Conservation (phyloP, 345 rosid genomes). For the Citrus sp. region DNA sequence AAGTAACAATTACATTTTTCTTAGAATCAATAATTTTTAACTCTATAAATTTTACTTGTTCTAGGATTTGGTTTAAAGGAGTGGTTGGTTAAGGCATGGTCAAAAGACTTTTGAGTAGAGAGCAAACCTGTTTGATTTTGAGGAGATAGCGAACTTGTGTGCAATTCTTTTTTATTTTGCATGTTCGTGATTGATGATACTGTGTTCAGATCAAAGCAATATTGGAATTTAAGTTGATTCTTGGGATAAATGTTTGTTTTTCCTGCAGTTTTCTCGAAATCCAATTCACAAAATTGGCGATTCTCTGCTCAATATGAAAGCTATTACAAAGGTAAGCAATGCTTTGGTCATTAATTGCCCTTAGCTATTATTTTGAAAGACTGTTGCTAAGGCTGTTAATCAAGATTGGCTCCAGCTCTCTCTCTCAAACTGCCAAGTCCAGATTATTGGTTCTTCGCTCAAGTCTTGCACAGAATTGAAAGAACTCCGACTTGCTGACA, state of each 20-base stretch:
- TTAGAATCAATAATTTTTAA: not conserved
- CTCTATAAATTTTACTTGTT: too few species aligned
- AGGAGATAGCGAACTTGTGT: not conserved
- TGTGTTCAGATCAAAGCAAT: not conserved
- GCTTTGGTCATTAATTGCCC: not conserved
- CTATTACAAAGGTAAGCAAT: slow-evolving; percentile 58
- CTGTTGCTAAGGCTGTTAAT: not conserved
- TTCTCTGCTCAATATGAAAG: slow-evolving; percentile 61
- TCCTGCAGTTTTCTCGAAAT: slow-evolving; percentile 57
- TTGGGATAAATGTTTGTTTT: not conserved
- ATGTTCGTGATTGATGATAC: not conserved
- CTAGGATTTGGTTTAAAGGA: not conserved
- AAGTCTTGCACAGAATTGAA: slow-evolving; percentile 71
- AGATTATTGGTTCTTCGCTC: slow-evolving; percentile 64
- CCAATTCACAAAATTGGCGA: slow-evolving; percentile 69
- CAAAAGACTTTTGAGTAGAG: not conserved
- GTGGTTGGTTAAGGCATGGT: not conserved
- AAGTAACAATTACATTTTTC: not conserved
- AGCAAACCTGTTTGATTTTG: not conserved
- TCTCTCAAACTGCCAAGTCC: slow-evolving; percentile 75
- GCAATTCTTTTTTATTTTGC: not conserved
- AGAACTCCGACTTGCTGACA: slow-evolving; percentile 86
- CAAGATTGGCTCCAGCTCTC: slow-evolving; percentile 53
- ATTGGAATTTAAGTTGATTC: not conserved
- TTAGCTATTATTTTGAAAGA: not conserved